Percentiles rank a stretch among this genome's conserved stretches.
phyloP scores from a whole-genome alignment of 2,329 filamentous ascomycete genomes.

The Volutella citrinella region DNA sequence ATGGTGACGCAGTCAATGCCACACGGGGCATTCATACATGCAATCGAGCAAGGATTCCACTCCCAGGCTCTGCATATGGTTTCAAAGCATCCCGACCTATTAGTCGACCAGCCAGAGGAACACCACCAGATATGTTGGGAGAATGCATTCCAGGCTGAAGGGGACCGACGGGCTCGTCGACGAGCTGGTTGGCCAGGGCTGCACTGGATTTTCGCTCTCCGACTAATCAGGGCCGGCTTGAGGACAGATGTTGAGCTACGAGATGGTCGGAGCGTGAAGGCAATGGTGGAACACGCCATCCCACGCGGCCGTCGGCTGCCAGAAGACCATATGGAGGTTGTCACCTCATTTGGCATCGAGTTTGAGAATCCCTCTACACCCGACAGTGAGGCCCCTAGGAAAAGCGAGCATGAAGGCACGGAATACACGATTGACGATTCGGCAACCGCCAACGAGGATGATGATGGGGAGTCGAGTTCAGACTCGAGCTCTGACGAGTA shows the following conservation, averaged over 20 bases:
- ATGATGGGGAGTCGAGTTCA: too few relatives aligned
- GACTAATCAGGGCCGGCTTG: slow-evolving; percentile 20
- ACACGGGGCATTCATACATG: slow-evolving; percentile 25
- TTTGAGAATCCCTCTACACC: slow-evolving; percentile 24
- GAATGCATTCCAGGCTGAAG: too few relatives aligned
- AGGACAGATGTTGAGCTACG: slow-evolving; percentile 21
- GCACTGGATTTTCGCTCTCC: slow-evolving; percentile 24
- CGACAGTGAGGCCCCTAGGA: too few relatives aligned
- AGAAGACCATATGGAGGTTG: too few relatives aligned
- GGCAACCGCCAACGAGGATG: too few relatives aligned
- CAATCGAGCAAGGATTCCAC: slow-evolving; percentile 23
- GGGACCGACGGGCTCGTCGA: too few relatives aligned
- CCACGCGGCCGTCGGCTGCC: too few relatives aligned
- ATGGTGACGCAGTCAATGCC: slow-evolving; percentile 23
- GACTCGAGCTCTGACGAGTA: not conserved
- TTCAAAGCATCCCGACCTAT: slow-evolving; percentile 19
- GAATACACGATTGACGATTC: too few relatives aligned
- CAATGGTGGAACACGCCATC: slow-evolving; percentile 19
- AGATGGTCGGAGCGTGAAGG: slow-evolving; percentile 18
- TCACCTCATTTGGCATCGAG: slow-evolving; percentile 21
- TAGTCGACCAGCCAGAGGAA: slow-evolving; percentile 16
- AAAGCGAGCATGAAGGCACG: too few relatives aligned
- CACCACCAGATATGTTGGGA: slow-evolving; percentile 22
- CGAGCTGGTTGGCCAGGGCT: too few relatives aligned
- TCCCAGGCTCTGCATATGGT: slow-evolving; percentile 24